These are phyloP conservation scores for Geranium brycei DNA, from an alignment of 345 rosid species.

Conservation along the genomic window DNA sequence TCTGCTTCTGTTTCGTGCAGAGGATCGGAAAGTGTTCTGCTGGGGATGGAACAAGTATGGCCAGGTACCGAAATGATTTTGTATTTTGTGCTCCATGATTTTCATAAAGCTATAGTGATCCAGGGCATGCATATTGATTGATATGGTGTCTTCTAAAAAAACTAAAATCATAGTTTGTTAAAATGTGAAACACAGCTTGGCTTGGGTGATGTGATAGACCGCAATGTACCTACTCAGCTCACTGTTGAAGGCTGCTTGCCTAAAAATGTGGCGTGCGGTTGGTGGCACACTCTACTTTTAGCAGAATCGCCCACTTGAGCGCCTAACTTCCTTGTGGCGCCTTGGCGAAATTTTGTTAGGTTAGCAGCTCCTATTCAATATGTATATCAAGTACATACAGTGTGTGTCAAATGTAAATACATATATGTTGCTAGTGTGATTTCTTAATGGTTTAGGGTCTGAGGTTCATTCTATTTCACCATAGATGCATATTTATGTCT, in stretches of 20 bases:
- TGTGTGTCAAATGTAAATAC: too few relatives aligned
- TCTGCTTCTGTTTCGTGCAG: slow-evolving; percentile 33
- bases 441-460: too few relatives aligned
- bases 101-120: background rate
- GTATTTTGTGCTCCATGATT: background rate
- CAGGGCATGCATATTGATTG: too few relatives aligned
- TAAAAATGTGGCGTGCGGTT: slow-evolving; percentile 68
- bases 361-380: slow-evolving; percentile 9
- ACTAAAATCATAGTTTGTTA: slow-evolving; percentile 1
- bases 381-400: background rate
- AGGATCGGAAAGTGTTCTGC: slow-evolving; percentile 58
- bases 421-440: too few relatives aligned
- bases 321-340: slow-evolving; percentile 5
- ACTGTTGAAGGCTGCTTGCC: slow-evolving; percentile 47
- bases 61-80: slow-evolving; percentile 36
- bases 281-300: slow-evolving; percentile 97
- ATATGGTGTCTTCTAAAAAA: background rate
- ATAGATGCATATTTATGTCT: too few relatives aligned
- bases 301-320: slow-evolving; percentile 46
- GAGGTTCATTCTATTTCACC: too few relatives aligned
- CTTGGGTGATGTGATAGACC: slow-evolving; percentile 73
- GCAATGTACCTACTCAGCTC: slow-evolving; percentile 66
- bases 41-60: slow-evolving; percentile 99
- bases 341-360: slow-evolving; percentile 51
- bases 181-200: slow-evolving; percentile 60